These are phyloP conservation scores for Diaporthe sp. DNA, from an alignment of 2,329 filamentous ascomycete species.

Conservation along the genomic window DNA sequence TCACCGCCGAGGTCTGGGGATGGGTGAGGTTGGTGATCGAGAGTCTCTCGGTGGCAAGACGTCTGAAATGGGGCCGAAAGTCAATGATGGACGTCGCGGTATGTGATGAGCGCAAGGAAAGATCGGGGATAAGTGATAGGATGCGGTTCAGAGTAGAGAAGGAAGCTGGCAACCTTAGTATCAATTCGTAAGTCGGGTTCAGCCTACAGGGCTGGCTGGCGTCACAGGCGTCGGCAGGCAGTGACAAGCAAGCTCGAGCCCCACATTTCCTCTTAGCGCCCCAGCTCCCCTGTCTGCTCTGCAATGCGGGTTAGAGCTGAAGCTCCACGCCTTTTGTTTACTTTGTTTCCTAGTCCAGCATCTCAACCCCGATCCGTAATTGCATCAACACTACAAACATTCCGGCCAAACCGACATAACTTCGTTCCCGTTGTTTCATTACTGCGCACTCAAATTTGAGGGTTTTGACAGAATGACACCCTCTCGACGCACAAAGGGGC, in stretches of 20 bases:
- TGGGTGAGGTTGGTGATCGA: slow-evolving; percentile 26
- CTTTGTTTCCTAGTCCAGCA: slow-evolving; percentile 36
- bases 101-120: slow-evolving; percentile 9
- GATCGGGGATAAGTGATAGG: slow-evolving; percentile 23
- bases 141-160: slow-evolving; percentile 26
- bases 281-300: slow-evolving; percentile 22
- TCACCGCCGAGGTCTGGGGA: slow-evolving; percentile 46
- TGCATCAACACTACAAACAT: slow-evolving; percentile 27
- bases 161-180: slow-evolving; percentile 16
- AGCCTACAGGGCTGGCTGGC: slow-evolving; percentile 41
- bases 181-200: slow-evolving; percentile 44
- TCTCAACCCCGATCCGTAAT: slow-evolving; percentile 14
- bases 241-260: slow-evolving; percentile 13
- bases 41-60: not conserved
- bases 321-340: slow-evolving; percentile 43
- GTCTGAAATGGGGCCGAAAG: slow-evolving; percentile 27
- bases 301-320: slow-evolving; percentile 9
- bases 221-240: slow-evolving; percentile 39
- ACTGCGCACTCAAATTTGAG: not conserved
- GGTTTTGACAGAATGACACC: slow-evolving; percentile 62
- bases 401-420: not conserved
- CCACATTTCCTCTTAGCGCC: not conserved
- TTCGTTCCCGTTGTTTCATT: slow-evolving; percentile 5
- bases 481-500: slow-evolving; percentile 61
- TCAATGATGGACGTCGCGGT: slow-evolving; percentile 32